Evolutionary conservation across 1,284 basidiomycete genomes (phyloP).

Genomic region (Vanrija sp.): DNA sequence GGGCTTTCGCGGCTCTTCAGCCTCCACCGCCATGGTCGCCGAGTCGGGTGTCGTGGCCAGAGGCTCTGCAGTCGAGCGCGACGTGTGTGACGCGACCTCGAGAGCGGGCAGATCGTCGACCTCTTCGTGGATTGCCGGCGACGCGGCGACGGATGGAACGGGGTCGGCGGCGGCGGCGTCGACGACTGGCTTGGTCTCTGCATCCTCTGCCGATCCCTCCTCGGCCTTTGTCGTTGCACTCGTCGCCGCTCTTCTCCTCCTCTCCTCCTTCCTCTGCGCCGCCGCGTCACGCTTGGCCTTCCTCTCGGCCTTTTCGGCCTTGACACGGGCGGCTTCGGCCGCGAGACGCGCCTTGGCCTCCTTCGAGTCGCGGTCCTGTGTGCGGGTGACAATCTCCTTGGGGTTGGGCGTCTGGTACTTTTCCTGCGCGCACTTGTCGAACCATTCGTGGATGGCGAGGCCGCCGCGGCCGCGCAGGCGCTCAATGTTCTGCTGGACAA

Average conservation of each 20-base stretch:
- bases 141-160: neutral
- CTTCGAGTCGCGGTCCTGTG: conserved; percentile 33
- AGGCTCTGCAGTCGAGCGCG: conserved; percentile 33
- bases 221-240: conserved; percentile 9
- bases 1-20: neutral
- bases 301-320: conserved; percentile 9
- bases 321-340: conserved; percentile 13
- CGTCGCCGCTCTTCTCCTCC: too few species aligned
- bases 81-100: conserved; percentile 27
- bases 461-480: conserved; percentile 60
- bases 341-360: conserved; percentile 32
- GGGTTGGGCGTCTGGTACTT: conserved; percentile 37
- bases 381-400: conserved; percentile 28
- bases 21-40: neutral
- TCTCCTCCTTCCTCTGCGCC: conserved; percentile 22
- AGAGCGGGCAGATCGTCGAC: conserved; percentile 25
- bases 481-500: conserved; percentile 86
- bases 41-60: conserved; percentile 29
- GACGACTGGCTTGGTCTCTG: conserved; percentile 1
- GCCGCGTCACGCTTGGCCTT: conserved; percentile 35
- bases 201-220: conserved; percentile 5
- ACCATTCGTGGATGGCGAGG: conserved; percentile 82
- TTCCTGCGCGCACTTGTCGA: conserved; percentile 60
- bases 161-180: neutral
- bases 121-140: neutral